Conservation (phyloP, 805 yeast genomes). For the Hanseniaspora pseudoguilliermondii region DNA sequence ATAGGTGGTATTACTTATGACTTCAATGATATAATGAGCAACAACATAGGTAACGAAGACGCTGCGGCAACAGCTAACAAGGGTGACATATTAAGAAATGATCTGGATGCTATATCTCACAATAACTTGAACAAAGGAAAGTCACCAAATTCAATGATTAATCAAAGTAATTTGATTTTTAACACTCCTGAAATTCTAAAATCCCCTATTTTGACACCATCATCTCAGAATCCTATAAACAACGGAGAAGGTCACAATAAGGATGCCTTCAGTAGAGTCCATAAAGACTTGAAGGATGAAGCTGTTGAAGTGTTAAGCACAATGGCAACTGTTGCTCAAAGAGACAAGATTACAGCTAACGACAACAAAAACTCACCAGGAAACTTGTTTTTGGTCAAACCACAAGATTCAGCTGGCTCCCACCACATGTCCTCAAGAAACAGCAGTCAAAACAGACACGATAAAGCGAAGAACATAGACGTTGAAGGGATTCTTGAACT, state of each 20-base stretch:
- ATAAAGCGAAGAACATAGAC: background rate
- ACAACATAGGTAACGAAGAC: constrained; percentile 13
- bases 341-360: constrained; percentile 4
- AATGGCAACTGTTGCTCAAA: constrained; percentile 13
- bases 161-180: constrained; percentile 10
- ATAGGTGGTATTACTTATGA: constrained; percentile 26
- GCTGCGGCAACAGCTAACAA: constrained; percentile 20
- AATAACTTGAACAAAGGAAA: constrained; percentile 20
- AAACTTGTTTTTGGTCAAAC: background rate
- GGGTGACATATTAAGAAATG: constrained; percentile 18
- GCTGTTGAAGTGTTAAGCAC: constrained; percentile 13
- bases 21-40: constrained; percentile 21
- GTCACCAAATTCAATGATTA: constrained; percentile 1
- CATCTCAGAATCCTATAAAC: constrained; percentile 14
- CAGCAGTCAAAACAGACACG: constrained; percentile 1
- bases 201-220: constrained; percentile 18
- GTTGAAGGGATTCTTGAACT: constrained; percentile 10
- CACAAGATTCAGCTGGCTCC: background rate
- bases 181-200: constrained; percentile 25
- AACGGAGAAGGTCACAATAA: background rate
- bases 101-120: constrained; percentile 9
- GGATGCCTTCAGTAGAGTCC: constrained; percentile 7
- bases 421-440: background rate
- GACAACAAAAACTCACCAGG: constrained; percentile 8
- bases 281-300: constrained; percentile 13